Evolutionary conservation across 2,329 filamentous ascomycete genomes (phyloP).

Genomic region (Trichoderma guizhouense): DNA sequence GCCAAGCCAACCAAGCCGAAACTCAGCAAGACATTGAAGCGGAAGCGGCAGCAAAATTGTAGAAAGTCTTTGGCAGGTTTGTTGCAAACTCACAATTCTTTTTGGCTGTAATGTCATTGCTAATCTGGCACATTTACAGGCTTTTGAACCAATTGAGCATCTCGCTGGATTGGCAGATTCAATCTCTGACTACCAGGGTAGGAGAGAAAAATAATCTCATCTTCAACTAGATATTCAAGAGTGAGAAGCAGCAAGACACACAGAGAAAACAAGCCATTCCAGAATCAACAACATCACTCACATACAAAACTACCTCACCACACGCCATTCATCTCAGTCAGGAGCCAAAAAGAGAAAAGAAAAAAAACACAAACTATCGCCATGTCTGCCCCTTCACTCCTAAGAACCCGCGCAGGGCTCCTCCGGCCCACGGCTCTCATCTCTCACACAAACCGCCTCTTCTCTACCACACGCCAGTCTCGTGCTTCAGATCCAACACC

Average conservation of each 20-base stretch:
- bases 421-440: constrained; percentile 22
- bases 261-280: neutral
- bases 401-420: constrained; percentile 29
- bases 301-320: neutral
- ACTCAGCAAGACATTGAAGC: neutral
- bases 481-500: constrained; percentile 19
- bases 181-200: neutral
- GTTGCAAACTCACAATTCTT: neutral
- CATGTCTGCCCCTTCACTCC: constrained; percentile 29
- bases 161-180: neutral
- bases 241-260: neutral
- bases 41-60: neutral
- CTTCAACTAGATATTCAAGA: neutral
- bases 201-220: neutral
- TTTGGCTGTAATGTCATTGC: neutral
- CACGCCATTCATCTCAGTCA: neutral
- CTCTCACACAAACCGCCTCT: constrained; percentile 27
- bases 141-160: neutral
- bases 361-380: neutral
- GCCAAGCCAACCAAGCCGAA: constrained; percentile 3
- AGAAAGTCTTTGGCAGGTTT: neutral
- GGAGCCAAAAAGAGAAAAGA: too few species aligned
- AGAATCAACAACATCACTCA: neutral
- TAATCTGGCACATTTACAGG: neutral
- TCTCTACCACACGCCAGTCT: constrained; percentile 27